phyloP scores from a whole-genome alignment of 2,329 filamentous ascomycete genomes.

The Zasmidium citrigriseum region DNA sequence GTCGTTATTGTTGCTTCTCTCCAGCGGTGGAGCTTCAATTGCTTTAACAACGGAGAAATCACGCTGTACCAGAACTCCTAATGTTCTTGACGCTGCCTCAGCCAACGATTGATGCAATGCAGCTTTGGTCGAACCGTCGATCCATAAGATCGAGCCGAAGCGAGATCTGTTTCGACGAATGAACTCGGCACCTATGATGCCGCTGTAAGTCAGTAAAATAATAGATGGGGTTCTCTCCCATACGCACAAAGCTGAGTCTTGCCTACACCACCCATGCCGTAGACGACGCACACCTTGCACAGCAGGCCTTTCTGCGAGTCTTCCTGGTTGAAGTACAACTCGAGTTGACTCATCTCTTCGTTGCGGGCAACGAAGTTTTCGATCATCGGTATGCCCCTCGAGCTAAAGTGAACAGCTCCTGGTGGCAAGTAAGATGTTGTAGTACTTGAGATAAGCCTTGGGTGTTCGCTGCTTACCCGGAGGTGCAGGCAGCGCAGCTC shows the following conservation, averaged over 20 bases:
- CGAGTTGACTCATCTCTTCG: constrained; percentile 23
- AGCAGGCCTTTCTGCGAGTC: too few species aligned
- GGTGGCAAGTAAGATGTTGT: too few species aligned
- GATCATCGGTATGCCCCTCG: constrained; percentile 20
- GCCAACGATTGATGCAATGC: constrained; percentile 28
- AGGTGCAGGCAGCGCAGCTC: neutral
- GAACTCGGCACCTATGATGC: neutral
- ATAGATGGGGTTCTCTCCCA: constrained; percentile 18
- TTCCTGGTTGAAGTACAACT: constrained; percentile 19
- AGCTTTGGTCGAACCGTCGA: constrained; percentile 35
- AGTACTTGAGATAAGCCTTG: too few species aligned
- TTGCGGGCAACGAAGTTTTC: constrained; percentile 26
- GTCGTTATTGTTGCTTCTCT: neutral
- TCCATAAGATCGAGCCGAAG: constrained; percentile 37
- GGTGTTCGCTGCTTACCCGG: neutral
- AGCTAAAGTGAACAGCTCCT: constrained; percentile 18
- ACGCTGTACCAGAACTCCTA: neutral
- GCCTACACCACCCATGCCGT: constrained; percentile 33
- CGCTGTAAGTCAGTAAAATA: too few species aligned
- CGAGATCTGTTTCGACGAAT: neutral
- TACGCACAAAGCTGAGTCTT: constrained; percentile 31
- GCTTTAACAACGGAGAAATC: too few species aligned
- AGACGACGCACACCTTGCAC: constrained; percentile 27
- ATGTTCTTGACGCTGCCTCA: too few species aligned
- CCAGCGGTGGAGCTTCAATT: neutral